These are phyloP conservation scores for Candida quercuum DNA, from an alignment of 805 yeast species.

Conservation along the genomic window DNA sequence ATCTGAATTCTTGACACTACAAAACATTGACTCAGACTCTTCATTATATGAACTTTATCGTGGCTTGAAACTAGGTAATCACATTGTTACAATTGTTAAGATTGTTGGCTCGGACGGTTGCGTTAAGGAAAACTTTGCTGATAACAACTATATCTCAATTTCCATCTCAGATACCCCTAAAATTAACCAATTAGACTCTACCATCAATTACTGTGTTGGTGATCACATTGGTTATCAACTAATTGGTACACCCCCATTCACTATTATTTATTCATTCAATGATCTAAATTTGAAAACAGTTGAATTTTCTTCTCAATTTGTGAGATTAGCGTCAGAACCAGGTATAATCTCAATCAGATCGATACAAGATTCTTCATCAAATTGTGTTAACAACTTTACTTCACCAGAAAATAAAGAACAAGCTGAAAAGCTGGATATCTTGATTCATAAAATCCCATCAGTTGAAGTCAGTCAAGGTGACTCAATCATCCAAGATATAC, in stretches of 20 bases:
- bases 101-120: conserved; percentile 74
- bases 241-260: conserved; percentile 77
- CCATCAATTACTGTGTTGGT: conserved; percentile 78
- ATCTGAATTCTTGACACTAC: conserved; percentile 39
- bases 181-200: conserved; percentile 40
- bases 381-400: conserved; percentile 63
- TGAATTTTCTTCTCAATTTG: conserved; percentile 42
- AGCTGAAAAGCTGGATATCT: conserved; percentile 29
- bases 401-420: conserved; percentile 27
- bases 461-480: conserved; percentile 85
- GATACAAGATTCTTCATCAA: conserved; percentile 67
- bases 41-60: conserved; percentile 41
- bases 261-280: conserved; percentile 69
- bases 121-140: conserved; percentile 36
- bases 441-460: conserved; percentile 59
- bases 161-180: conserved; percentile 75
- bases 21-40: conserved; percentile 35
- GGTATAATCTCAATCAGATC: conserved; percentile 70
- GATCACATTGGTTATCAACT: conserved; percentile 76
- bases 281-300: conserved; percentile 52
- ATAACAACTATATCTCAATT: conserved; percentile 42
- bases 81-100: conserved; percentile 50
- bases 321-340: conserved; percentile 73
- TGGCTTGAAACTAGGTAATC: conserved; percentile 63
- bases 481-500: conserved; percentile 70